Conservation (phyloP, 805 yeast genomes). For the Yarrowia divulgata region DNA sequence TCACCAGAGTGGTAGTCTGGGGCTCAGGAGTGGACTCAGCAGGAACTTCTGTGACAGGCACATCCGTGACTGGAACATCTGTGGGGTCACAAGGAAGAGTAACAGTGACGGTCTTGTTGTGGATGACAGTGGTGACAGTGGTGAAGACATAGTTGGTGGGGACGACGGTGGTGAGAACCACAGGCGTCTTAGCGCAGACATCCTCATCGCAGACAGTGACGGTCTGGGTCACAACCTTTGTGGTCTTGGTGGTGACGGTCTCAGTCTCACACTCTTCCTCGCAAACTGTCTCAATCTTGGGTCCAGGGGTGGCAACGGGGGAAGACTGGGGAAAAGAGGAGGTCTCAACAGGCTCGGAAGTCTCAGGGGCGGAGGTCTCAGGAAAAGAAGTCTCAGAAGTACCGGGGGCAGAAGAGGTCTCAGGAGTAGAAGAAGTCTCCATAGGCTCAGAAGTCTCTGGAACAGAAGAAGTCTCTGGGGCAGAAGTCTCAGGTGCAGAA, state of each 20-base stretch:
- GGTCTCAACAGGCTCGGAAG: no score
- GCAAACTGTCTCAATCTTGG: neutral
- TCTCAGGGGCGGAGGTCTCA: no score
- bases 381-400: no score
- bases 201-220: conserved; percentile 8
- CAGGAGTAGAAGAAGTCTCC: no score
- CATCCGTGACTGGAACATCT: conserved; percentile 11
- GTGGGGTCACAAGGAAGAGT: conserved; percentile 23
- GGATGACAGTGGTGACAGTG: conserved; percentile 7
- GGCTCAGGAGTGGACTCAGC: neutral
- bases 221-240: conserved; percentile 7
- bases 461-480: neutral
- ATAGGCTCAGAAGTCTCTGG: neutral
- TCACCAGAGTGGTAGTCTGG: neutral
- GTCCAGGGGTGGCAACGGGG: neutral
- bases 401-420: no score
- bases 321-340: no score
- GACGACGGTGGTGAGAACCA: conserved; percentile 12
- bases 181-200: neutral
- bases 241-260: neutral
- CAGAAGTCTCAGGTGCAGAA: neutral
- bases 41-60: no score
- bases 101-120: conserved; percentile 22
- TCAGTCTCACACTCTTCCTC: neutral
- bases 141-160: neutral